Conservation (phyloP, 768 basidiomycete genomes). For the Psilocybe azurescens region DNA sequence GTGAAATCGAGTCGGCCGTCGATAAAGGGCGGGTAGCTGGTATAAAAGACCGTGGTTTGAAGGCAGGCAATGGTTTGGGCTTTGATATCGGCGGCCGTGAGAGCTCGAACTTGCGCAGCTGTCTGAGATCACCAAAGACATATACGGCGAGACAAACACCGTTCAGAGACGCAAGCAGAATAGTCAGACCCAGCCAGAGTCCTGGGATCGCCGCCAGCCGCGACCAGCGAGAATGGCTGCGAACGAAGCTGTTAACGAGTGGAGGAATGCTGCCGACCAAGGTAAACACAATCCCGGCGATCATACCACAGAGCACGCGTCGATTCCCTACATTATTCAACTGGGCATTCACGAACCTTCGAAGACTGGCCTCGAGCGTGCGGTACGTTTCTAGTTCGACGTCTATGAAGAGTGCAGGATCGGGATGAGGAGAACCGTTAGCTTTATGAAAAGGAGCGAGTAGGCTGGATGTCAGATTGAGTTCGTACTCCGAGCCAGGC, state of each 20-base stretch:
- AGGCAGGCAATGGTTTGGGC: constrained; percentile 40
- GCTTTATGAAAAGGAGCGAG: constrained; percentile 62
- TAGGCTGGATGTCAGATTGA: constrained; percentile 69
- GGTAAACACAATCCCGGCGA: constrained; percentile 59
- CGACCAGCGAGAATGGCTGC: constrained; percentile 55
- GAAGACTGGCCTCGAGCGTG: constrained; percentile 68
- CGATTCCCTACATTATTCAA: constrained; percentile 75
- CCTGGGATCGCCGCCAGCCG: constrained; percentile 68
- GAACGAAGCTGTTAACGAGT: constrained; percentile 50
- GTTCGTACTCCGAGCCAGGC: constrained; percentile 72
- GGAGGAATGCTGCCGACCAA: constrained; percentile 55
- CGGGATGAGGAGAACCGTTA: constrained; percentile 57
- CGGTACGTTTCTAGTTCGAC: constrained; percentile 60
- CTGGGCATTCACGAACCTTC: constrained; percentile 70
- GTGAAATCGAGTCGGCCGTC: constrained; percentile 18
- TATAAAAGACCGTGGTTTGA: constrained; percentile 19
- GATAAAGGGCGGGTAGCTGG: constrained; percentile 20
- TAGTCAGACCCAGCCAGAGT: constrained; percentile 70
- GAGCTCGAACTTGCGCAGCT: constrained; percentile 82
- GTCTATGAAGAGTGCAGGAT: constrained; percentile 66
- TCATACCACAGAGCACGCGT: constrained; percentile 71
- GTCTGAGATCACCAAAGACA: constrained; percentile 79
- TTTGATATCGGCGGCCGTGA: constrained; percentile 67
- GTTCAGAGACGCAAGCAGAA: constrained; percentile 66
- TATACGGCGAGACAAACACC: constrained; percentile 83